phyloP scores from a whole-genome alignment of 768 basidiomycete species.

The Leccinum disarticulatum region DNA sequence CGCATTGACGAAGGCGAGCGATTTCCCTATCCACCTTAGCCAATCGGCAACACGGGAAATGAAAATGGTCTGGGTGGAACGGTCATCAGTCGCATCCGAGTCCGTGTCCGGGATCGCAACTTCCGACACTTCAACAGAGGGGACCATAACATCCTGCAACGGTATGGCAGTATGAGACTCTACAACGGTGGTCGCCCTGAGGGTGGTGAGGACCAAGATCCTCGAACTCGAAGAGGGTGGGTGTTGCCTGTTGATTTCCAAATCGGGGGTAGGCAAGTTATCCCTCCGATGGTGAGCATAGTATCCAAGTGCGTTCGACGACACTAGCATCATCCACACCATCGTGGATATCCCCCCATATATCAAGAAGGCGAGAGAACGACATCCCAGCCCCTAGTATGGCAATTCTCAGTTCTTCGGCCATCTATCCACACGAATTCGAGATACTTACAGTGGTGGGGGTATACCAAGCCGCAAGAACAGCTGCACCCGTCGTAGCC shows the following conservation, averaged over 20 bases:
- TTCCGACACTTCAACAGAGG: background rate
- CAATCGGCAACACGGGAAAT: constrained; percentile 4
- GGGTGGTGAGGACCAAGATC: too few species aligned
- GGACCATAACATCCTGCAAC: too few species aligned
- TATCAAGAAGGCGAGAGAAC: constrained; percentile 32
- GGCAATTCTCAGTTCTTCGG: background rate
- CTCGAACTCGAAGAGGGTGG: too few species aligned
- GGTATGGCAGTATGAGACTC: too few species aligned
- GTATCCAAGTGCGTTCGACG: constrained; percentile 28
- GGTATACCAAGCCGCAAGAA: constrained; percentile 15
- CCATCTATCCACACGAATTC: background rate
- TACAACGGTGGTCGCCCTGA: too few species aligned
- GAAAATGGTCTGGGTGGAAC: background rate
- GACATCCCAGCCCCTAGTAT: constrained; percentile 33
- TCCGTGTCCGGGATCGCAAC: too few species aligned
- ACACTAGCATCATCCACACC: constrained; percentile 31
- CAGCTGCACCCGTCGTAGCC: constrained; percentile 23
- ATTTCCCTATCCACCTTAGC: constrained; percentile 29
- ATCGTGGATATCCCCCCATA: constrained; percentile 31
- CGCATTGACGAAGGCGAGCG: constrained; percentile 30
- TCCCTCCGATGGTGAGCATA: constrained; percentile 10
- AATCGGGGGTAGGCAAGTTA: background rate
- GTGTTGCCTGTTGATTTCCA: background rate
- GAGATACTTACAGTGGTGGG: constrained; percentile 27
- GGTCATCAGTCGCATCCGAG: background rate